Percentiles rank a stretch among this genome's conserved stretches.
Conservation (phyloP, 2,329 filamentous ascomycete genomes). For the Stromatinia cepivora region DNA sequence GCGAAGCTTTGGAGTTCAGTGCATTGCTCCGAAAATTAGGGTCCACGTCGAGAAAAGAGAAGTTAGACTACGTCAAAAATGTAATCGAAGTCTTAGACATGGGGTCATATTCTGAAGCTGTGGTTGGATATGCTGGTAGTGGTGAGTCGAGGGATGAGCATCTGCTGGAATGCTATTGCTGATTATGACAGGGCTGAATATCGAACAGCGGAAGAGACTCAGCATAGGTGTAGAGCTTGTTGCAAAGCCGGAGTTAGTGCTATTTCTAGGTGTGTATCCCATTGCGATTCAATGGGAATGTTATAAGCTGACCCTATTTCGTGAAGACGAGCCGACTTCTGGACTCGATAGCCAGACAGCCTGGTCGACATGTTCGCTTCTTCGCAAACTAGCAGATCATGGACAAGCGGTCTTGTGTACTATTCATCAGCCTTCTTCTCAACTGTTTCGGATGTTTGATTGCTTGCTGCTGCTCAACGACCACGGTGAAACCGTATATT, state of each 20-base stretch:
- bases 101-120: conserved; percentile 63
- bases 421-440: conserved; percentile 89
- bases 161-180: too few species aligned
- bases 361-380: conserved; percentile 81
- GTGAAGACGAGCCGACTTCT: conserved; percentile 78
- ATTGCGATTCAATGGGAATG: too few species aligned
- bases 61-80: conserved; percentile 71
- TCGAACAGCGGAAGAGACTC: conserved; percentile 59
- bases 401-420: conserved; percentile 91
- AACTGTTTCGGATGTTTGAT: conserved; percentile 88
- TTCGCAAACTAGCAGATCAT: conserved; percentile 82
- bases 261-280: conserved; percentile 57
- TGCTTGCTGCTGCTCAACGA: conserved; percentile 71
- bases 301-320: too few species aligned
- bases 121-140: conserved; percentile 59
- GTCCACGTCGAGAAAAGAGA: conserved; percentile 69
- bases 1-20: conserved; percentile 84
- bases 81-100: conserved; percentile 63
- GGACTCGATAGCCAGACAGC: conserved; percentile 89
- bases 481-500: conserved; percentile 74
- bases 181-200: conserved; percentile 47
- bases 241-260: conserved; percentile 45
- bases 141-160: too few species aligned
- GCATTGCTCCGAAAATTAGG: conserved; percentile 85
- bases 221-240: conserved; percentile 58